phyloP scores from a whole-genome alignment of 2,329 filamentous ascomycete genomes.

The Clonostachys chloroleuca region DNA sequence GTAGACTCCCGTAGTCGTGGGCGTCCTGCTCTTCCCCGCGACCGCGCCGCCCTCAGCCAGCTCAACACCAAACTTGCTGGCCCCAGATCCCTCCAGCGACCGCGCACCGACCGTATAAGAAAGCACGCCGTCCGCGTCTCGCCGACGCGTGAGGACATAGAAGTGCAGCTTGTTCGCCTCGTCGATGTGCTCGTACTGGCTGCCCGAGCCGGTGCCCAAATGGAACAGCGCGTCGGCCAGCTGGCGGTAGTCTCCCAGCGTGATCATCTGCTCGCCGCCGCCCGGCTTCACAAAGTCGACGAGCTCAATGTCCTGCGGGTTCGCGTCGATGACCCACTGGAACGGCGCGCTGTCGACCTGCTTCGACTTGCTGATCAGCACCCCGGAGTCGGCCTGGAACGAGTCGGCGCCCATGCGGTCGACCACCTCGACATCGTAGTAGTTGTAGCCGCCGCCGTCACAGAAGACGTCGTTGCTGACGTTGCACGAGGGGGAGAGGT shows the following conservation, averaged over 20 bases:
- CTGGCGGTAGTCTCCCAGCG: slow-evolving; percentile 48
- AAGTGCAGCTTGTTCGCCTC: slow-evolving; percentile 41
- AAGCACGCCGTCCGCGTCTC: slow-evolving; percentile 34
- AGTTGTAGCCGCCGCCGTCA: slow-evolving; percentile 44
- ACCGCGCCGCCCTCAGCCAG: slow-evolving; percentile 26
- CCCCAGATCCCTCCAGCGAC: slow-evolving; percentile 27
- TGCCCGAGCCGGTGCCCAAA: slow-evolving; percentile 45
- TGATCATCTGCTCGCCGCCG: slow-evolving; percentile 38
- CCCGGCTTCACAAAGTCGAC: slow-evolving; percentile 45
- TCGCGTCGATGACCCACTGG: slow-evolving; percentile 51
- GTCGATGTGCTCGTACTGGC: slow-evolving; percentile 42
- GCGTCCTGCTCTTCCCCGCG: slow-evolving; percentile 10
- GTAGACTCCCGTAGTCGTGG: slow-evolving; percentile 25
- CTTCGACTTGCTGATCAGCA: slow-evolving; percentile 50
- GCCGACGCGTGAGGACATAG: slow-evolving; percentile 38
- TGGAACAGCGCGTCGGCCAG: slow-evolving; percentile 50
- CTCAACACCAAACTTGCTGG: slow-evolving; percentile 21
- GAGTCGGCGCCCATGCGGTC: slow-evolving; percentile 50
- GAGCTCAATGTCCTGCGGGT: slow-evolving; percentile 44
- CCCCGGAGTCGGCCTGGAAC: slow-evolving; percentile 45
- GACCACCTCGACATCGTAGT: slow-evolving; percentile 47
- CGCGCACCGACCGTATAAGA: slow-evolving; percentile 42
- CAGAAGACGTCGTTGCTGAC: slow-evolving; percentile 35
- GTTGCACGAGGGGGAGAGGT: slow-evolving; percentile 39
- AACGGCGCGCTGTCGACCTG: slow-evolving; percentile 37